Conservation (phyloP, 2,329 filamentous ascomycete species). For the Aspergillus cejpii region DNA sequence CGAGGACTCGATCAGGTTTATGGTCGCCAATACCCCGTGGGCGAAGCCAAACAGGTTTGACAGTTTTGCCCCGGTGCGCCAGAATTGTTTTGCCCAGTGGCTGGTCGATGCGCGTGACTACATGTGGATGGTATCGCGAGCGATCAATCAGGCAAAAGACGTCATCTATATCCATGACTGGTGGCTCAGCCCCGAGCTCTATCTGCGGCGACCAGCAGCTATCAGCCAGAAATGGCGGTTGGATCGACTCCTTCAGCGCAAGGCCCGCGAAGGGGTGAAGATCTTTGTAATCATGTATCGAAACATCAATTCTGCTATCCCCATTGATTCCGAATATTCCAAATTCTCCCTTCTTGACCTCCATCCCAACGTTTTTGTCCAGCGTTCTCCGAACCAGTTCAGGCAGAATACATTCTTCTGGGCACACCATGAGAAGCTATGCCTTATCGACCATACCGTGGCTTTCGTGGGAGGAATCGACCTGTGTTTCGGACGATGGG, state of each 20-base stretch:
- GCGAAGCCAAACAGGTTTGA: slow-evolving; percentile 75
- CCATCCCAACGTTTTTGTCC: slow-evolving; percentile 92
- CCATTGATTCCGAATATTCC: slow-evolving; percentile 96
- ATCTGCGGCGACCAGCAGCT: slow-evolving; percentile 84
- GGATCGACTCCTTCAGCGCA: slow-evolving; percentile 84
- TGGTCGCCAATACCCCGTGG: slow-evolving; percentile 79
- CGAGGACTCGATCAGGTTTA: slow-evolving; percentile 82
- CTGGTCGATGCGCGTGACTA: slow-evolving; percentile 94
- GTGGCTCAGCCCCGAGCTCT: slow-evolving; percentile 96
- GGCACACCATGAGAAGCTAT: slow-evolving; percentile 98
- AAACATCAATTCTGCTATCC: slow-evolving; percentile 93
- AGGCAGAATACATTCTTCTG: slow-evolving; percentile 99
- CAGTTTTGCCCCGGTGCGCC: slow-evolving; percentile 86
- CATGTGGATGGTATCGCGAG: slow-evolving; percentile 98
- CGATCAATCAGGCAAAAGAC: slow-evolving; percentile 93
- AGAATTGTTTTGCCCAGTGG: slow-evolving; percentile 87
- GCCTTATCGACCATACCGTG: slow-evolving; percentile 89
- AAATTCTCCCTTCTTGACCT: slow-evolving; percentile 93
- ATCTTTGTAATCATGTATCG: slow-evolving; percentile 96
- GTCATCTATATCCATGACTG: slow-evolving; percentile 99
- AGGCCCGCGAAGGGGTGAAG: slow-evolving; percentile 92
- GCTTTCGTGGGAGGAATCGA: slow-evolving; percentile 95
- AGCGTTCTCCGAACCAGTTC: slow-evolving; percentile 93
- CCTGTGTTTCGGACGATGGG: slow-evolving; percentile 95
- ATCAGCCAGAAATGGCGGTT: slow-evolving; percentile 98